A percentile compares a stretch with the other conserved stretches of the same genome.
Conservation (phyloP, 75 land plant species). For the Sequoiadendron giganteum region DNA sequence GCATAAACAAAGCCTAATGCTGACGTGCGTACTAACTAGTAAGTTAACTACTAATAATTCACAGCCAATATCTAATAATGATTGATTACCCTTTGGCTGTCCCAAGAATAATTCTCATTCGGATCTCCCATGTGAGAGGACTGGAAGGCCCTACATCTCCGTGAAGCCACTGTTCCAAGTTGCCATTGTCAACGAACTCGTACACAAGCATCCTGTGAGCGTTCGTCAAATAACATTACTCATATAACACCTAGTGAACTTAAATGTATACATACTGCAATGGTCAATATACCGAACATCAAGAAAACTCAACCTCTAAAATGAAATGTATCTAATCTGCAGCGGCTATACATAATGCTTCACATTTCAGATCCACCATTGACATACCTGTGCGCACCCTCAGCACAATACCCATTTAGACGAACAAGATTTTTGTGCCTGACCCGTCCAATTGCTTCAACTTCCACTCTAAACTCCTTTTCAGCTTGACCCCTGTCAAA, state of each 20-base stretch:
- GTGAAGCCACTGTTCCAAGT: constrained; percentile 97
- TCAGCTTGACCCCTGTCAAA: constrained; percentile 85
- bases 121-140: constrained; percentile 85
- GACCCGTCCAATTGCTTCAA: constrained; percentile 96
- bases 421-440: constrained; percentile 94
- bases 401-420: constrained; percentile 89
- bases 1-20: background rate
- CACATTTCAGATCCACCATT: constrained; percentile 7
- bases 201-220: constrained; percentile 91
- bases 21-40: background rate
- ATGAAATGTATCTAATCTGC: background rate
- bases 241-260: background rate
- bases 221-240: background rate
- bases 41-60: background rate
- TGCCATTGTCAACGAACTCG: constrained; percentile 94
- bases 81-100: constrained; percentile 82
- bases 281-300: background rate
- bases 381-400: constrained; percentile 86
- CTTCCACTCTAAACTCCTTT: constrained; percentile 95
- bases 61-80: background rate
- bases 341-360: background rate
- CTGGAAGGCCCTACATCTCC: constrained; percentile 74
- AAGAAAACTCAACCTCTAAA: background rate
- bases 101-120: constrained; percentile 82
- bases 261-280: background rate